Conservation (phyloP, 176 grass and related monocot species). For the Poa annua region DNA sequence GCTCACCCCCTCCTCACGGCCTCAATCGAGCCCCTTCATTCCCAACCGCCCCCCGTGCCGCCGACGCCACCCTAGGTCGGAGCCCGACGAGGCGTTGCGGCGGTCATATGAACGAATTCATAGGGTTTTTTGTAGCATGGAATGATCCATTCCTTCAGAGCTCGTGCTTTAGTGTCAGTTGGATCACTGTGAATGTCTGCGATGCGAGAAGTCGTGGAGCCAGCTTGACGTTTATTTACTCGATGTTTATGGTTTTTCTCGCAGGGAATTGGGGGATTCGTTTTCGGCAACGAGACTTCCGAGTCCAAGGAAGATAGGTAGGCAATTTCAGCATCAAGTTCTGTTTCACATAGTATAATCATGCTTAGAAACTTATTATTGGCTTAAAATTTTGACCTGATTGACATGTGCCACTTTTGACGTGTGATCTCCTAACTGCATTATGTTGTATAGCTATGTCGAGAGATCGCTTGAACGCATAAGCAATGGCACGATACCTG, state of each 20-base stretch:
- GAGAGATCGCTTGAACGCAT: constrained; percentile 91
- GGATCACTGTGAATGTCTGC: background rate
- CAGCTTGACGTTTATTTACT: constrained; percentile 14
- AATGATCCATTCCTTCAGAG: background rate
- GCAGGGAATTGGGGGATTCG: constrained; percentile 92
- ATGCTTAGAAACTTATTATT: background rate
- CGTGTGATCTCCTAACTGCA: background rate
- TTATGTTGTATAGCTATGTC: constrained; percentile 52
- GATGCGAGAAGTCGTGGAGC: background rate
- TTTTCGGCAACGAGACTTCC: constrained; percentile 85
- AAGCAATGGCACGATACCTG: constrained; percentile 78
- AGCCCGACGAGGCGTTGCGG: background rate
- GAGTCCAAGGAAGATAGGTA: constrained; percentile 90
- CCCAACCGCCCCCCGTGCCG: background rate
- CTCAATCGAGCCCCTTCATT: background rate
- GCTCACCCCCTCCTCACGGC: background rate
- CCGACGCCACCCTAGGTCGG: constrained; percentile 13
- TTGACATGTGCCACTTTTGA: background rate
- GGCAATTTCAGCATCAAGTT: background rate
- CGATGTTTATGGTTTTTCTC: background rate
- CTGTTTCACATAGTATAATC: background rate
- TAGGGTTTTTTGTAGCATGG: background rate
- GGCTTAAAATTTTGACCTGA: background rate
- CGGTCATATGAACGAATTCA: background rate
- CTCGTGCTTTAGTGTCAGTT: background rate